These are phyloP conservation scores for Leptomonas pyrrhocoris DNA, from an alignment of 208 protist species.

Conservation along the genomic window DNA sequence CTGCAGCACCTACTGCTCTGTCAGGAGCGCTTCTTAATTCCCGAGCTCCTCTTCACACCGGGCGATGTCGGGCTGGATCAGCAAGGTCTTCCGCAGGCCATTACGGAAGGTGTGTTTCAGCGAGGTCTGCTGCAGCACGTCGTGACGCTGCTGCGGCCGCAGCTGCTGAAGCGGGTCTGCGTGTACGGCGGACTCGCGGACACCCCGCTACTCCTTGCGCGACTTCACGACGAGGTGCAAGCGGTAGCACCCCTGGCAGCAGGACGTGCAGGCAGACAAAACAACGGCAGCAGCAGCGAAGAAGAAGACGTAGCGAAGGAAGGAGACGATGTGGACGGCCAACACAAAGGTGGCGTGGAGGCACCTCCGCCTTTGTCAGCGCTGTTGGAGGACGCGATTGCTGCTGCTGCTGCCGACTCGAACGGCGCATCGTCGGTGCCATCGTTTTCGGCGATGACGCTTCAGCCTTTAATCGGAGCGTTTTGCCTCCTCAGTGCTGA, in stretches of 20 bases:
- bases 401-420: background rate
- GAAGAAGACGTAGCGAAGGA: background rate
- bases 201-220: constrained; percentile 43
- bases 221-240: constrained; percentile 50
- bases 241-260: background rate
- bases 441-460: background rate
- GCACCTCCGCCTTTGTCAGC: constrained; percentile 5
- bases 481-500: constrained; percentile 33
- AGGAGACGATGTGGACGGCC: background rate
- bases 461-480: constrained; percentile 35
- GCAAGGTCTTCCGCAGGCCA: constrained; percentile 59
- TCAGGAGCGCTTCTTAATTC: constrained; percentile 77
- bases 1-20: constrained; percentile 49
- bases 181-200: constrained; percentile 61
- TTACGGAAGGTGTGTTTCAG: constrained; percentile 45
- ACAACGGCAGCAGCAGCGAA: background rate
- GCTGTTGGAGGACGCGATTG: constrained; percentile 1
- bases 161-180: constrained; percentile 47
- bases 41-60: constrained; percentile 83
- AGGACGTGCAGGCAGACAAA: background rate
- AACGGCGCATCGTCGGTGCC: no score
- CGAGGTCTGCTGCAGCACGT: constrained; percentile 48
- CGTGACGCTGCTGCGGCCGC: constrained; percentile 31
- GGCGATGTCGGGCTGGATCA: constrained; percentile 61
- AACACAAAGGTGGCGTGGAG: background rate